Base-by-base conservation (phyloP, 768 basidiomycete species). In the Kwoniella dendrophila region DNA sequence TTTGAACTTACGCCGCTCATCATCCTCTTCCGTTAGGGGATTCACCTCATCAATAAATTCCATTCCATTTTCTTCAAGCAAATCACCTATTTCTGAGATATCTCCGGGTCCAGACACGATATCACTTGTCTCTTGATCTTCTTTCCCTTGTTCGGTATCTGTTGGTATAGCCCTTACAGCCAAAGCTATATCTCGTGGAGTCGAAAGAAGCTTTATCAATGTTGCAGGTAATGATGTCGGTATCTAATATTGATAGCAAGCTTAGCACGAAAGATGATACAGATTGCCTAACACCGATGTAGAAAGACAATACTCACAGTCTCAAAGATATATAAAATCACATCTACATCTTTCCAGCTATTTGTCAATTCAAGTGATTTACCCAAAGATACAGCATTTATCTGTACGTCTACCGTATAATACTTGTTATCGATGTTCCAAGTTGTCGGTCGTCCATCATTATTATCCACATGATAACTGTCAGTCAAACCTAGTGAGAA, bases 341-440 rank as follows among this genome's bases (percentile, higher is more conserved):
- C 72, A 18, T 59, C 63, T 4, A 65, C 59, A 32, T 51, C 51
- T 11, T n/a, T 52, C 27, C 30, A 57, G 30, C 26, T 22, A 27
- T 20, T 33, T 16, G 56, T 24, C 41, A 44, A 7, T 11, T 67
- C 62, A 18, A 55, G 22, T n/a, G 36, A 40, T 34, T 36, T 57
- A 24, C 29, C 24, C 20, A 67, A 30, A 14, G 56, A 40, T 30
- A 44, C 20, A 3, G 45, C 12, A 14, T 62, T 45, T n/a, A 67
- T 57, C 1, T 52, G 6, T 10, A 76, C 71, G 24, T 55, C 26
- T 38, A 73, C 75, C 10, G 71, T 68, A 48, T 77, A 77, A 61
- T 77, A 77, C 36, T 77, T 77, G 56, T 77, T 77, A 36, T 71
- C 71, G 22, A 77, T 74, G 0, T 11, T 40, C 75, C 75, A 77